Evolutionary conservation across 768 basidiomycete genomes (phyloP).

Genomic region (Naganishia vishniacii): DNA sequence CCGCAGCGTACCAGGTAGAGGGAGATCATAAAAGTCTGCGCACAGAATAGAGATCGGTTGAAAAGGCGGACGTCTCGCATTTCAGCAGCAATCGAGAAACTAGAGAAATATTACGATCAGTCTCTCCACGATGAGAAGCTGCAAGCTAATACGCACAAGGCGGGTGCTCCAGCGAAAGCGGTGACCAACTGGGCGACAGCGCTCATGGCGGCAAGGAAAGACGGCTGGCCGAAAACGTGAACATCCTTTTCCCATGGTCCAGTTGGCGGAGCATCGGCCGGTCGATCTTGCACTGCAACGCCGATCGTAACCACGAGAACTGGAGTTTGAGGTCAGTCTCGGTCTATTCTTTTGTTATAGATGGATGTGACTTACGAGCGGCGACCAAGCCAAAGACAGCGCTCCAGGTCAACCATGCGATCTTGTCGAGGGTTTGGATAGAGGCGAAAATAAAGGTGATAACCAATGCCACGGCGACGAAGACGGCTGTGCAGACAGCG

Average conservation of each 20-base stretch:
- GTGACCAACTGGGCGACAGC: constrained; percentile 45
- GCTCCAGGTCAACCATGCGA: constrained; percentile 43
- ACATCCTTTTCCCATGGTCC: constrained; percentile 35
- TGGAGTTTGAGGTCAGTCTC: background rate
- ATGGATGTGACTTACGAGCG: constrained; percentile 4
- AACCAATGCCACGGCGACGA: constrained; percentile 43
- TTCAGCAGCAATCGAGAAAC: constrained; percentile 28
- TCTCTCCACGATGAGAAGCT: background rate
- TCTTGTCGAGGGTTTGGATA: constrained; percentile 42
- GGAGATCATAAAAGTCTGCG: constrained; percentile 22
- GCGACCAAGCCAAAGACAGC: constrained; percentile 33
- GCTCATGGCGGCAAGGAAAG: constrained; percentile 43
- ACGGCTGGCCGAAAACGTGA: constrained; percentile 30
- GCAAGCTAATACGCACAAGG: constrained; percentile 21
- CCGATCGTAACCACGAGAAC: constrained; percentile 36
- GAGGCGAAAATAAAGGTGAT: constrained; percentile 34
- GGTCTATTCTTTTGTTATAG: background rate
- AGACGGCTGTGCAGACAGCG: constrained; percentile 48
- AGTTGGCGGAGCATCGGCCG: constrained; percentile 25
- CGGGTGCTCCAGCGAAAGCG: constrained; percentile 38
- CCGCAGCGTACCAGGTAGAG: constrained; percentile 24
- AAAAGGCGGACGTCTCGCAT: constrained; percentile 28
- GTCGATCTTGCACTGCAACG: constrained; percentile 33
- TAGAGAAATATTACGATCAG: background rate
- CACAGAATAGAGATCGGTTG: constrained; percentile 14